phyloP scores from a whole-genome alignment of 164 flowering plant species.

The Aristolochia fimbriata region DNA sequence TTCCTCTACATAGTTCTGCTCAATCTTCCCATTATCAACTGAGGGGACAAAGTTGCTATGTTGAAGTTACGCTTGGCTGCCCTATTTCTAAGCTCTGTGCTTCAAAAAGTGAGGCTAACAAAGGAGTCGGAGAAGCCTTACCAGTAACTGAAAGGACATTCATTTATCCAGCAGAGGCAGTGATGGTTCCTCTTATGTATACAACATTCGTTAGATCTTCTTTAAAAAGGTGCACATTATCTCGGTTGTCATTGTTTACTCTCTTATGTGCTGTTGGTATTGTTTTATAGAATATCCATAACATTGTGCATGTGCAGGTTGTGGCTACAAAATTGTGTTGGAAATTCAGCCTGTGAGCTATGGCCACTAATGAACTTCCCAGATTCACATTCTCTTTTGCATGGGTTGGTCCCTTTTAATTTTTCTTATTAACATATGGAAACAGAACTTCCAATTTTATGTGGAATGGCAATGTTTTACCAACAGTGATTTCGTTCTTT shows the following conservation, averaged over 20 bases:
- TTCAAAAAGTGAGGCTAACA: slow-evolving; percentile 29
- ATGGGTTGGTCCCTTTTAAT: slow-evolving; percentile 48
- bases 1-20: slow-evolving; percentile 38
- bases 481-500: too few relatives aligned
- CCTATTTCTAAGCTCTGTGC: slow-evolving; percentile 22
- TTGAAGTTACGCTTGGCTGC: slow-evolving; percentile 75
- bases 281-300: neutral
- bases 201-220: slow-evolving; percentile 66
- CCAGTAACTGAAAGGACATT: slow-evolving; percentile 52
- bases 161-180: slow-evolving; percentile 84
- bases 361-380: slow-evolving; percentile 9
- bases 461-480: too few relatives aligned
- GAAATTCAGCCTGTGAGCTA: slow-evolving; percentile 39
- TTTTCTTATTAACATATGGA: neutral
- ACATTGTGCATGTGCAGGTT: slow-evolving; percentile 42
- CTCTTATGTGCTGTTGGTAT: neutral
- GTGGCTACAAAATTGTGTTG: slow-evolving; percentile 89
- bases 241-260: neutral
- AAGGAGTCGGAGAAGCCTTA: slow-evolving; percentile 25
- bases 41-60: slow-evolving; percentile 68
- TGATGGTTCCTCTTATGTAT: slow-evolving; percentile 76
- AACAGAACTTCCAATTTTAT: too few relatives aligned
- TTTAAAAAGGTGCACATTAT: slow-evolving; percentile 44
- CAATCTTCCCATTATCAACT: slow-evolving; percentile 49
- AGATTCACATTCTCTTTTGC: slow-evolving; percentile 49